Percentiles rank a stretch among this genome's conserved stretches.
Conservation (phyloP, 75 land plant species). For the Pinus tabuliformis region DNA sequence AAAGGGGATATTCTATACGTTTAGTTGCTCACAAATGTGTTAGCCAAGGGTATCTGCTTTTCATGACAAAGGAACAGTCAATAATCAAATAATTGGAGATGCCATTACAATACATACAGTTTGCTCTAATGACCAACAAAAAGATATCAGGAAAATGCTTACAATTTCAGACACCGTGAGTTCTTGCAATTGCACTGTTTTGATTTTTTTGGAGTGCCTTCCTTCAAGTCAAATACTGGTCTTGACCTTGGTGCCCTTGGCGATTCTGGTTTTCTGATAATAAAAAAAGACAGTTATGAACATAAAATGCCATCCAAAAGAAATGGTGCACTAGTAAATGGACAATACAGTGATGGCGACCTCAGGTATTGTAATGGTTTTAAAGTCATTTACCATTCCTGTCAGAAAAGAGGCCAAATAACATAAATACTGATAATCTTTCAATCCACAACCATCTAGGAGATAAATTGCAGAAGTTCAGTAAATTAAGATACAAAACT, state of each 20-base stretch:
- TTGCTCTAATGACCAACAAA: slow-evolving; percentile 1
- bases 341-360: not conserved
- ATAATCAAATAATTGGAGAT: not conserved
- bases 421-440: not conserved
- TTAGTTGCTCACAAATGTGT: not conserved
- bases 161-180: slow-evolving; percentile 94
- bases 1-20: too few relatives aligned
- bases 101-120: not conserved
- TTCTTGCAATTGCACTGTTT: slow-evolving; percentile 96
- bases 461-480: not conserved
- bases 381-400: not conserved
- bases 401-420: not conserved
- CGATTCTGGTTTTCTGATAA: slow-evolving; percentile 58
- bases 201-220: slow-evolving; percentile 88
- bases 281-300: not conserved
- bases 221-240: slow-evolving; percentile 58
- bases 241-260: slow-evolving; percentile 42
- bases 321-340: not conserved
- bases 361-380: not conserved
- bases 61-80: not conserved
- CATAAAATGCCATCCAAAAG: not conserved
- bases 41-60: not conserved
- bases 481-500: not conserved
- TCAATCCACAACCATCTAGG: not conserved
- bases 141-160: slow-evolving; percentile 17